phyloP scores from a whole-genome alignment of 352 stramenopile species.

The Phytophthora chlamydospora region DNA sequence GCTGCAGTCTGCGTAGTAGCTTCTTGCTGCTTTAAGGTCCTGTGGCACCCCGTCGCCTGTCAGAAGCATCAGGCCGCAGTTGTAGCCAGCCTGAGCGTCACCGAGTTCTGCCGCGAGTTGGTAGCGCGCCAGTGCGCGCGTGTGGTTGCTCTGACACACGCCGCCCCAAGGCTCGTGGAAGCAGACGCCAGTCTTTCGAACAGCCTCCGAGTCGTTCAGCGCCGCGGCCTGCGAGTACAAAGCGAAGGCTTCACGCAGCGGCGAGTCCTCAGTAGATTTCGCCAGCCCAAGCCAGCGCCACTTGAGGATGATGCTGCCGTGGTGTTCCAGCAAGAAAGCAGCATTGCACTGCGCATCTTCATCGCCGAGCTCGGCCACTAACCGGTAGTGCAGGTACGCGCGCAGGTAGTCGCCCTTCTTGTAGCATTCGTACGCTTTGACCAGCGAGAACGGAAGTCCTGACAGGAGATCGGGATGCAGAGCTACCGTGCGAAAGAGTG shows the following conservation, averaged over 20 bases:
- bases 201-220: conserved; percentile 75
- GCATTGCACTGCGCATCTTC: conserved; percentile 74
- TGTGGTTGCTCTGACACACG: conserved; percentile 60
- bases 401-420: conserved; percentile 65
- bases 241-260: conserved; percentile 51
- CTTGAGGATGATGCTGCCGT: conserved; percentile 49
- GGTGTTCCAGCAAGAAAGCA: conserved; percentile 72
- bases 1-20: conserved; percentile 60
- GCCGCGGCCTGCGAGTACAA: conserved; percentile 60
- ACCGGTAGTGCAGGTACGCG: conserved; percentile 71
- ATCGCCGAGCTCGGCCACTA: conserved; percentile 67
- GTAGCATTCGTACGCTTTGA: conserved; percentile 73
- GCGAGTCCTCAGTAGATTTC: conserved; percentile 2
- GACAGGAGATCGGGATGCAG: conserved; percentile 55
- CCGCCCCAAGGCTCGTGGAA: conserved; percentile 66
- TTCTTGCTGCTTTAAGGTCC: conserved; percentile 49
- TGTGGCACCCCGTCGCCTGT: conserved; percentile 50
- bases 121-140: conserved; percentile 61
- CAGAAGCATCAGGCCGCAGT: conserved; percentile 63
- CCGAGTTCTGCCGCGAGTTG: conserved; percentile 54
- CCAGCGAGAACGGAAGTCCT: conserved; percentile 64
- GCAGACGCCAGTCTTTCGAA: conserved; percentile 70
- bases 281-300: conserved; percentile 34
- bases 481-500: conserved; percentile 72
- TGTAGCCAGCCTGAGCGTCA: conserved; percentile 69